Percentiles rank a stretch among this genome's conserved stretches.
phyloP scores from a whole-genome alignment of 495 filamentous ascomycete species.

The Tuber magnatum region DNA sequence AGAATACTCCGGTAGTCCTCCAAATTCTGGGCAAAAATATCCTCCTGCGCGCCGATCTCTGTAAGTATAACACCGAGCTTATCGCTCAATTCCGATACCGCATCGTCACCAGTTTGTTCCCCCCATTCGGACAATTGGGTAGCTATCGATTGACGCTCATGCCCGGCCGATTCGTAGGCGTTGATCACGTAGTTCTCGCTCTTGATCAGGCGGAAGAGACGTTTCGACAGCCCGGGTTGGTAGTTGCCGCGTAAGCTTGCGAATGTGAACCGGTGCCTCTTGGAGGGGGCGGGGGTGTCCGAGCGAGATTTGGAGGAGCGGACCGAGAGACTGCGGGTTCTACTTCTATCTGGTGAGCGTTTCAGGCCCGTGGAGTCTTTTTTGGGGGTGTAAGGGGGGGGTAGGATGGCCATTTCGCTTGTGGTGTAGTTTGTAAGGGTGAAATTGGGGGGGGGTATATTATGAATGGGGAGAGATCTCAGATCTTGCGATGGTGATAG shows the following conservation, averaged over 20 bases:
- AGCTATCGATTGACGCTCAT: slow-evolving; percentile 73
- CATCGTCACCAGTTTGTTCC: slow-evolving; percentile 76
- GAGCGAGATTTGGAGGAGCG: slow-evolving; percentile 46
- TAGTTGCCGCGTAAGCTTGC: slow-evolving; percentile 70
- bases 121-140: slow-evolving; percentile 96
- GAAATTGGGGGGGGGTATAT: slow-evolving; percentile 10
- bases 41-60: slow-evolving; percentile 89
- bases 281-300: slow-evolving; percentile 36
- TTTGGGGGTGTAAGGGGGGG: slow-evolving; percentile 39
- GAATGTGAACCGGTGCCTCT: slow-evolving; percentile 65
- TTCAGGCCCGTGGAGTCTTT: slow-evolving; percentile 22
- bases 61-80: slow-evolving; percentile 86
- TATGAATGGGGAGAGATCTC: slow-evolving; percentile 2
- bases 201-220: slow-evolving; percentile 85
- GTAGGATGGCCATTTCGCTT: slow-evolving; percentile 36
- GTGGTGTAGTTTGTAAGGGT: not conserved
- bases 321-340: slow-evolving; percentile 51
- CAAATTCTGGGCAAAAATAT: slow-evolving; percentile 71
- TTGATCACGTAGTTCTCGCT: slow-evolving; percentile 75
- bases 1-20: slow-evolving; percentile 73
- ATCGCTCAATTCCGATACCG: slow-evolving; percentile 79
- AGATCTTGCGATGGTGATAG: not conserved
- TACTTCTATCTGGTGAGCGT: slow-evolving; percentile 32
- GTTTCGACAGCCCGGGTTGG: slow-evolving; percentile 76
- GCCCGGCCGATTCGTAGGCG: slow-evolving; percentile 72